These are phyloP conservation scores for Dendrobium catenatum DNA, from an alignment of 106 monocot genomes.

Conservation along the genomic window DNA sequence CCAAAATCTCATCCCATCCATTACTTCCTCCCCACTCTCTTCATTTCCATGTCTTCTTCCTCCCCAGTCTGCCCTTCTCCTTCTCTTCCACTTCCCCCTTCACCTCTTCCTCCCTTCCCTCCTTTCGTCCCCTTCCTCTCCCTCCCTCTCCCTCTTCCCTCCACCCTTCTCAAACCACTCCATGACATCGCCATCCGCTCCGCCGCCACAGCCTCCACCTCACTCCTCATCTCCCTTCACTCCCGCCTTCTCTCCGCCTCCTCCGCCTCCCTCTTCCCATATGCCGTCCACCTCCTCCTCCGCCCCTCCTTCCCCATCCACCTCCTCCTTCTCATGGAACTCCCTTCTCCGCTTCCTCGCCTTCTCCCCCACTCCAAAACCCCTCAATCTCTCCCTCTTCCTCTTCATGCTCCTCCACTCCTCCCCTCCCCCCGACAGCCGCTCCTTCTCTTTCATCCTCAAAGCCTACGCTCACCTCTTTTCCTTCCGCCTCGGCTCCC, in stretches of 20 bases:
- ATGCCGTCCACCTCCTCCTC: conserved; percentile 1
- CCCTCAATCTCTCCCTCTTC: conserved; percentile 15
- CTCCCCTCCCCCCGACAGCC: conserved; percentile 17
- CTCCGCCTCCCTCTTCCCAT: conserved; percentile 4
- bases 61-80: too few species aligned
- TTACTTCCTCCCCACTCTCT: not conserved
- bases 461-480: conserved; percentile 37
- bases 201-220: not conserved
- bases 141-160: not conserved
- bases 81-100: too few species aligned
- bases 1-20: not conserved
- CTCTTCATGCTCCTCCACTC: conserved; percentile 25
- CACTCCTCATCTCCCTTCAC: not conserved
- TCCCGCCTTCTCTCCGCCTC: not conserved
- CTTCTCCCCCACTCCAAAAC: conserved; percentile 7
- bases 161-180: not conserved
- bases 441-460: conserved; percentile 52
- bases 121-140: too few species aligned
- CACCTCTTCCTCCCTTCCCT: not conserved
- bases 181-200: not conserved
- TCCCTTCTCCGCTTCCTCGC: conserved; percentile 29
- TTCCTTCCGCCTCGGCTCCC: conserved; percentile 31
- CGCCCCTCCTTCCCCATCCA: conserved; percentile 2
- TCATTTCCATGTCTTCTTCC: too few species aligned
- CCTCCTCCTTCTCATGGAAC: conserved; percentile 40